These are phyloP conservation scores for Apiotrichum porosum DNA, from an alignment of 1,284 basidiomycete genomes.

Conservation along the genomic window DNA sequence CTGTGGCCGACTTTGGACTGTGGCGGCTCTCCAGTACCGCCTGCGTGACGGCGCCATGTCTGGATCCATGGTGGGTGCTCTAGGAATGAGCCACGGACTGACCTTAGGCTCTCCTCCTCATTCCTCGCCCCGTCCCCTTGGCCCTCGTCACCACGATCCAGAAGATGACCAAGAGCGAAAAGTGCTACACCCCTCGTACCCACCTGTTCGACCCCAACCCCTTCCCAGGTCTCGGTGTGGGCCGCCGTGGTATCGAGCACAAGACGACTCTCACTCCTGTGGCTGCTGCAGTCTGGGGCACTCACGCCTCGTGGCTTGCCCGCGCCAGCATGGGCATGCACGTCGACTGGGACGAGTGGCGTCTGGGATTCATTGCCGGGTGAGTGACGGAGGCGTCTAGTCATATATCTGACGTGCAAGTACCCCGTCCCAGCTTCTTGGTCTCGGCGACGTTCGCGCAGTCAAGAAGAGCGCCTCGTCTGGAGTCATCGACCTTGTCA, in stretches of 20 bases:
- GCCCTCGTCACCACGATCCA: constrained; percentile 5
- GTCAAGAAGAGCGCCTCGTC: not conserved
- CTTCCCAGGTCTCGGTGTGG: constrained; percentile 9
- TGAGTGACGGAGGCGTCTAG: constrained; percentile 5
- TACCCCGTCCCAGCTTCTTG: constrained; percentile 4
- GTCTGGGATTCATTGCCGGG: constrained; percentile 9
- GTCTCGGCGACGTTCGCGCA: not conserved
- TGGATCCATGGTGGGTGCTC: constrained; percentile 8
- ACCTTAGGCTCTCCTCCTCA: constrained; percentile 14
- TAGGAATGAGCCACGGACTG: not conserved
- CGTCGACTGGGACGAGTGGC: constrained; percentile 13
- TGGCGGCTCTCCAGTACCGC: constrained; percentile 14
- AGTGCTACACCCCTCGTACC: constrained; percentile 6
- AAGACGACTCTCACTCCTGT: constrained; percentile 6
- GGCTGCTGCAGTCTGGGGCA: constrained; percentile 9
- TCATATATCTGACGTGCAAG: not conserved
- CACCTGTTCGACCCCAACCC: constrained; percentile 16
- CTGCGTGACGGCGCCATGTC: constrained; percentile 18
- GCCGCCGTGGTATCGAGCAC: constrained; percentile 6
- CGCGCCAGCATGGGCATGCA: constrained; percentile 2
- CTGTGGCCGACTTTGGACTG: constrained; percentile 17
- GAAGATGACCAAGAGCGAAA: constrained; percentile 9
- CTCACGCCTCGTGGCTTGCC: constrained; percentile 13
- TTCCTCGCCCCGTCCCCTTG: constrained; percentile 9
- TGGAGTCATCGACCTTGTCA: not conserved